Evolutionary conservation across 2,329 filamentous ascomycete species (phyloP), one percentile per base, ranked within the genome.

Genomic region (Juglanconis oblonga): DNA sequence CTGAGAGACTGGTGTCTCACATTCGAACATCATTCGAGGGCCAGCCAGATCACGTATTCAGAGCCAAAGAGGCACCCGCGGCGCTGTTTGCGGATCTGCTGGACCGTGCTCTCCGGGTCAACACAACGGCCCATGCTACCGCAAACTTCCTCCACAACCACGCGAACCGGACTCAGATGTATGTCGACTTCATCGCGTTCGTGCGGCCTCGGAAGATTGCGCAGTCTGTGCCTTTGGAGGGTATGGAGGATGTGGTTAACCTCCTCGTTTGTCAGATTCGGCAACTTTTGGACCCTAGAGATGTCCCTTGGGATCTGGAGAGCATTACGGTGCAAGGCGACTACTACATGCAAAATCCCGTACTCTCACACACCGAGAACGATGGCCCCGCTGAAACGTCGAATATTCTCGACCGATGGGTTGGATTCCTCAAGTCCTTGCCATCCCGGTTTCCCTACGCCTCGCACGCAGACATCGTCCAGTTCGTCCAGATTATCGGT

Each of bases 81-180:
- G 89, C 92, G 2, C 84, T 97, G 3, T 99, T 99, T 70, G 90
- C 91, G 40, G 89, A 88, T 51, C 81, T 99, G 1, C 77, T 99
- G 17, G 90, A 94, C 70, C 90, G 95, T 53, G 89, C 95, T 69
- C 82, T 98, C 40, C 86, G 93, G 60, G 95, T 97, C 62, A 99
- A 99, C 70, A 84, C 95, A 61, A 92, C 94, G 24, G 95, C 95
- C 2, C 94, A 98, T 70, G 93, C 95, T 1, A 92, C 94, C 1
- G 94, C 93, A 29, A 96, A 95, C 64, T 92, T 97, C 84, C 81
- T 99, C 11, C 91, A 91, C 7, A 91, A 94, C 68, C 87, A 92
- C 17, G 90, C 91, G 50, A 96, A 96, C 71, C 87, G 95, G 57
- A 92, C 95, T 65, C 90, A 95, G 69, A 98, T 99, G 95, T 97